Base-by-base conservation (phyloP, 805 yeast species). In the Lipomyces orientalis region DNA sequence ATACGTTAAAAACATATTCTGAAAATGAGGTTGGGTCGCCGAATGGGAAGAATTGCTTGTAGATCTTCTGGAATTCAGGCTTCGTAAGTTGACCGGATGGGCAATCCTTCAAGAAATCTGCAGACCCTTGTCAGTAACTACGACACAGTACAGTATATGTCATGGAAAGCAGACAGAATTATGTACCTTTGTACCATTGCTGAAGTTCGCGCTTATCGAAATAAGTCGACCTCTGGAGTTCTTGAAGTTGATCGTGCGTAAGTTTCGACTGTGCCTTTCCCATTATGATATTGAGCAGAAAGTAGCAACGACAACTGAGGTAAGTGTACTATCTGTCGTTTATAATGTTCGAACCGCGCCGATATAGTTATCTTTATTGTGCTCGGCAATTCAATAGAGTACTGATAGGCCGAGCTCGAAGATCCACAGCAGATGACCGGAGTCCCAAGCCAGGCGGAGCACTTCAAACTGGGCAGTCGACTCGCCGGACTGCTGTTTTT, bases 21-120 rank as follows among this genome's bases (percentile, higher is more conserved):
- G 97, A 91, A 80, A 92, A 95, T 66, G 92, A 94, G 2, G 90
- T 86, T 0, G 99, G 97, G 75, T 94, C 97, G 0, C 99, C 99
- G 81, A 95, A 95, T 22, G 99, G 99, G 83, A 95, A 95, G 78
- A 94, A 95, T 76, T 95, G 98, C 77, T 91, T 91, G 81, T 93
- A 96, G 22, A 95, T 93, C 78, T 91, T 91, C 72, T 90, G 87
- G 78, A 95, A 92, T 76, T 95, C 98, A 59, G 89, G 91, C 75
- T 89, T 90, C 2, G 93, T 87, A 34, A 95, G 82, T 76, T 89
- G 93, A 0, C 98, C 98, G 43, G 87, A 83, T 0, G 98, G 98
- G 77, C 97, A 94, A 78, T 95, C 99, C 76, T 97, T 85, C 54
- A 90, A 82, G 74, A 95, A 95, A 1, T 98, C 76, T 71, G 25